Base-by-base conservation (phyloP, 164 flowering plant genomes). In the Piper betle region DNA sequence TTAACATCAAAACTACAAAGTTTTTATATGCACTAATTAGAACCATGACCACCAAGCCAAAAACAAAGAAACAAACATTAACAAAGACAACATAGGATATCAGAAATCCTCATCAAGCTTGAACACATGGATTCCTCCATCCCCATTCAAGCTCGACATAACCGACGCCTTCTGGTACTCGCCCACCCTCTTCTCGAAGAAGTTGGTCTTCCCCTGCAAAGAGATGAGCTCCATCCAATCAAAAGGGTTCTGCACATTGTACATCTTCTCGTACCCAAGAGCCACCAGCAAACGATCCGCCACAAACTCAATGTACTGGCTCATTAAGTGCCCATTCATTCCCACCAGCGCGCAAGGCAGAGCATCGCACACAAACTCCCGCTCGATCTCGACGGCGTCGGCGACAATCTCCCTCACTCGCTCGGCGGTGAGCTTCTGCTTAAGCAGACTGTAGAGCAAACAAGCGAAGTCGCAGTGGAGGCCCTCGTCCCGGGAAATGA, bases 151-250 rank as follows among this genome's bases (percentile, higher is more conserved):
- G 38, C 85, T 83, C 0, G 77, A 72, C 96, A 91, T 91, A 10
- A 91, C 96, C 1, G 93, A 80, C 10, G 96, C 96, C 69, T 91
- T 91, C 78, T 91, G 97, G 40, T 88, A 91, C 68, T 88, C 97
- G 15, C 97, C 96, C 39, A 91, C 96, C 52, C 97, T 75, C 75
- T 88, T 91, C 84, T 88, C 96, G 58, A 91, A 91, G 81, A 86
- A 91, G 64, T 88, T 91, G 3, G 97, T 91, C 75, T 91, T 25
- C 33, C 33, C 33, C 33, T 25, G 33, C 33, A 25, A 25, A 25
- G 33, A 25, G 33, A 25, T 25, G 71, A 91, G 65, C 73, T 91
- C 96, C 96, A 88, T 91, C 97, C 96, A 91, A 72, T 88, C 96
- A 69, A 91, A 91, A 0, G 97, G 97, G 57, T 91, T 88, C 56